Conservation (phyloP, 2,329 filamentous ascomycete species). For the Fusarium xyrophilum region DNA sequence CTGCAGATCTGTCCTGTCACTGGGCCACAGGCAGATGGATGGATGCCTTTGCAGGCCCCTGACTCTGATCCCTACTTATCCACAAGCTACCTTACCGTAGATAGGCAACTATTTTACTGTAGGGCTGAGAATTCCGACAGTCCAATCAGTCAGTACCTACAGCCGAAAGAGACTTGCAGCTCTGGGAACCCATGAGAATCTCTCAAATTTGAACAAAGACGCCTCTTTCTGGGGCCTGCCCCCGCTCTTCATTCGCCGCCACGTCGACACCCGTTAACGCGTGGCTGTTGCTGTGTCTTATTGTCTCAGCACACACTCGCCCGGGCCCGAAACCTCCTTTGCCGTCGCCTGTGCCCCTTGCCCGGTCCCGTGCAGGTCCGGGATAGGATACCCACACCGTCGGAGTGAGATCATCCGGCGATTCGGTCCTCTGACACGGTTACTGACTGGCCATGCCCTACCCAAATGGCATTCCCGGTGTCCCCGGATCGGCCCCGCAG, state of each 20-base stretch:
- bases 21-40: slow-evolving; percentile 11
- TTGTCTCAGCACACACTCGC: slow-evolving; percentile 4
- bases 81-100: slow-evolving; percentile 6
- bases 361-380: slow-evolving; percentile 1
- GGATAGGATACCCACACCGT: slow-evolving; percentile 19
- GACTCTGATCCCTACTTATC: slow-evolving; percentile 3
- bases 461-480: slow-evolving; percentile 30
- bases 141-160: background rate
- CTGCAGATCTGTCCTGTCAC: slow-evolving; percentile 17
- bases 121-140: background rate
- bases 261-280: background rate
- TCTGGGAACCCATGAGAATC: slow-evolving; percentile 13
- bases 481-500: slow-evolving; percentile 34
- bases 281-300: slow-evolving; percentile 1
- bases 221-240: slow-evolving; percentile 7
- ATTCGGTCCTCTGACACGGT: background rate
- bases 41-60: background rate
- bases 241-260: slow-evolving; percentile 6
- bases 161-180: slow-evolving; percentile 26
- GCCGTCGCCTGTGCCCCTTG: background rate
- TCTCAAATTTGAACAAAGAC: background rate
- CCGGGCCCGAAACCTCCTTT: slow-evolving; percentile 9
- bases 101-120: background rate
- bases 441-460: slow-evolving; percentile 31
- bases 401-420: slow-evolving; percentile 6